These are phyloP conservation scores for Venturia effusa DNA, from an alignment of 2,329 filamentous ascomycete genomes.

Conservation along the genomic window DNA sequence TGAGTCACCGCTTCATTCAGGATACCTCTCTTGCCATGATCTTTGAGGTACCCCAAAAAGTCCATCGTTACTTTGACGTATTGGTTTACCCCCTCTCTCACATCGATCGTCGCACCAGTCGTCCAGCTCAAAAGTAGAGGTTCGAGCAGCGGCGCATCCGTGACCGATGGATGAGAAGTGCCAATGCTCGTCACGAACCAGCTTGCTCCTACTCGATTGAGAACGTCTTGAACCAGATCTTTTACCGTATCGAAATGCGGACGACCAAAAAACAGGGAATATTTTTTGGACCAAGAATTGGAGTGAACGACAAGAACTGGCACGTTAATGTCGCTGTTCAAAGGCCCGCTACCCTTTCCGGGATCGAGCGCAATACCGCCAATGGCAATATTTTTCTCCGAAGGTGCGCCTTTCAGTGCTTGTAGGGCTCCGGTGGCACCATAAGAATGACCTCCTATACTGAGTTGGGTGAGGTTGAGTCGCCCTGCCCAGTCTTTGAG, in stretches of 20 bases:
- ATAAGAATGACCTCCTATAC: conserved; percentile 64
- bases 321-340: conserved; percentile 9
- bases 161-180: conserved; percentile 8
- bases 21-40: neutral
- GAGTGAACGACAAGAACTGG: conserved; percentile 9
- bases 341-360: conserved; percentile 5
- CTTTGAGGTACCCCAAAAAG: conserved; percentile 2
- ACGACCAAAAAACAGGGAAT: conserved; percentile 7
- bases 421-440: conserved; percentile 66
- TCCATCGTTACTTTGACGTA: conserved; percentile 7
- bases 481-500: conserved; percentile 2
- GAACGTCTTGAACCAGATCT: neutral
- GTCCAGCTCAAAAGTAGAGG: conserved; percentile 8
- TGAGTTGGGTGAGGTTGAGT: conserved; percentile 5
- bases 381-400: neutral
- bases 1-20: conserved; percentile 8
- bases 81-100: conserved; percentile 1
- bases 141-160: conserved; percentile 9
- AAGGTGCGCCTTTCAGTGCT: conserved; percentile 49
- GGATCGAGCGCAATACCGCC: conserved; percentile 8
- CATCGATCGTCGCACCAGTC: conserved; percentile 8
- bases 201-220: neutral
- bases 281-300: conserved; percentile 4
- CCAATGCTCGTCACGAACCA: conserved; percentile 11
- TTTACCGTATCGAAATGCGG: conserved; percentile 11